Percentiles rank a stretch among this genome's conserved stretches.
Evolutionary conservation across 805 yeast species (phyloP).

Genomic region (Lachancea thermotolerans): DNA sequence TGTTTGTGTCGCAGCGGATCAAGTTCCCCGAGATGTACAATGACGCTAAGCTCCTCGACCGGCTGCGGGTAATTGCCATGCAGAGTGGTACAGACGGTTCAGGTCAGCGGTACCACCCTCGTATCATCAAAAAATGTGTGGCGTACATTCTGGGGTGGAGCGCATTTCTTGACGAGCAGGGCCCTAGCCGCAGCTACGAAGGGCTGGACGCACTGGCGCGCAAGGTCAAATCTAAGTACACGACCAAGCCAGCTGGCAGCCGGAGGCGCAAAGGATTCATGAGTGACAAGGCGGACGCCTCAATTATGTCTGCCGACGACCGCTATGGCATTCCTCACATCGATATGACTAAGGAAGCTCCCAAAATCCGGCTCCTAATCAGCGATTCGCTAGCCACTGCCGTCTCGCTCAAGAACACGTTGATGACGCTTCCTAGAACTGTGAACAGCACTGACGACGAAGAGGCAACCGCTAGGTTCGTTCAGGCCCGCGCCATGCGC

Average conservation of each 20-base stretch:
- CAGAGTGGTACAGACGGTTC: slow-evolving; percentile 16
- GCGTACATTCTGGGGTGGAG: slow-evolving; percentile 63
- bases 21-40: slow-evolving; percentile 45
- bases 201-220: slow-evolving; percentile 14
- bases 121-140: slow-evolving; percentile 38
- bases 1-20: slow-evolving; percentile 38
- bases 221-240: slow-evolving; percentile 12
- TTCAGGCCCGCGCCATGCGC: slow-evolving; percentile 67
- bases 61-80: slow-evolving; percentile 38
- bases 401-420: slow-evolving; percentile 57
- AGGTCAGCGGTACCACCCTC: slow-evolving; percentile 35
- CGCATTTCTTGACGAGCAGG: slow-evolving; percentile 42
- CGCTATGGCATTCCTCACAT: slow-evolving; percentile 58
- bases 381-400: slow-evolving; percentile 74
- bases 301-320: slow-evolving; percentile 27
- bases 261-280: slow-evolving; percentile 32
- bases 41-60: slow-evolving; percentile 61
- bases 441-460: slow-evolving; percentile 58
- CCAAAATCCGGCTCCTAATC: slow-evolving; percentile 58
- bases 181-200: slow-evolving; percentile 16
- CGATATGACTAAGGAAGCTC: slow-evolving; percentile 62
- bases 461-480: slow-evolving; percentile 58
- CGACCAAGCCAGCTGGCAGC: slow-evolving; percentile 3
- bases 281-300: slow-evolving; percentile 46
- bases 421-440: slow-evolving; percentile 40